These are phyloP conservation scores for Sporobolomyces phaffii DNA, from an alignment of 768 basidiomycete species.

Conservation along the genomic window DNA sequence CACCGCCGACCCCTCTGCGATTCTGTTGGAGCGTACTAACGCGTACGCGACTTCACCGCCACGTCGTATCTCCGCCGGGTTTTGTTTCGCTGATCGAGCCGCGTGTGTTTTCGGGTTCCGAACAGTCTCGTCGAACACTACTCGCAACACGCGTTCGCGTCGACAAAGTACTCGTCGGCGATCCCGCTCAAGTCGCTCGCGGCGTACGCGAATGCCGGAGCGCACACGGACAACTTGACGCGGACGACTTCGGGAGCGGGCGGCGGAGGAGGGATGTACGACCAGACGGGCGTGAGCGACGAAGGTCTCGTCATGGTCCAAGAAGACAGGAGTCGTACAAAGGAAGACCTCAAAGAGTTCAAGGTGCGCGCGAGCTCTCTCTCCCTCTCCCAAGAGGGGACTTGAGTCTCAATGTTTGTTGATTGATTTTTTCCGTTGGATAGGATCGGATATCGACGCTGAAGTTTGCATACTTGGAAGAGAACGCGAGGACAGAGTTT, in stretches of 20 bases:
- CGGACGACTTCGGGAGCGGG: slow-evolving; percentile 20
- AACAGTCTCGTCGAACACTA: slow-evolving; percentile 19
- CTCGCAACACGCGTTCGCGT: slow-evolving; percentile 5
- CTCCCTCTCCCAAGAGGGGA: too few relatives aligned
- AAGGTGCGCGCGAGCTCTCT: slow-evolving; percentile 6
- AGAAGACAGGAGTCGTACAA: slow-evolving; percentile 8
- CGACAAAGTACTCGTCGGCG: background rate
- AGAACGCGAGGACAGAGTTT: slow-evolving; percentile 31
- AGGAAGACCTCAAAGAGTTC: slow-evolving; percentile 32
- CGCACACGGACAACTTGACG: slow-evolving; percentile 23
- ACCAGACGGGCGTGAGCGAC: slow-evolving; percentile 19
- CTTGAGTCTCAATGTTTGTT: too few relatives aligned
- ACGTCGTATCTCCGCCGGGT: too few relatives aligned
- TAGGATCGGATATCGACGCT: slow-evolving; percentile 34
- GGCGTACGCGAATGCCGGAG: background rate
- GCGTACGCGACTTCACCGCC: too few relatives aligned
- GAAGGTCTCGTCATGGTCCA: slow-evolving; percentile 20
- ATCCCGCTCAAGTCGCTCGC: background rate
- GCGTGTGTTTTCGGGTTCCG: too few relatives aligned
- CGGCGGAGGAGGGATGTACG: background rate
- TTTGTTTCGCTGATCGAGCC: too few relatives aligned
- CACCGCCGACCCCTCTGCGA: background rate
- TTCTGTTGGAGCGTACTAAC: slow-evolving; percentile 11
- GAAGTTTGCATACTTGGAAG: slow-evolving; percentile 40
- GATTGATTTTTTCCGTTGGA: background rate